These are phyloP conservation scores for Pseudocercospora ulei DNA, from an alignment of 2,329 filamentous ascomycete genomes.

Conservation along the genomic window DNA sequence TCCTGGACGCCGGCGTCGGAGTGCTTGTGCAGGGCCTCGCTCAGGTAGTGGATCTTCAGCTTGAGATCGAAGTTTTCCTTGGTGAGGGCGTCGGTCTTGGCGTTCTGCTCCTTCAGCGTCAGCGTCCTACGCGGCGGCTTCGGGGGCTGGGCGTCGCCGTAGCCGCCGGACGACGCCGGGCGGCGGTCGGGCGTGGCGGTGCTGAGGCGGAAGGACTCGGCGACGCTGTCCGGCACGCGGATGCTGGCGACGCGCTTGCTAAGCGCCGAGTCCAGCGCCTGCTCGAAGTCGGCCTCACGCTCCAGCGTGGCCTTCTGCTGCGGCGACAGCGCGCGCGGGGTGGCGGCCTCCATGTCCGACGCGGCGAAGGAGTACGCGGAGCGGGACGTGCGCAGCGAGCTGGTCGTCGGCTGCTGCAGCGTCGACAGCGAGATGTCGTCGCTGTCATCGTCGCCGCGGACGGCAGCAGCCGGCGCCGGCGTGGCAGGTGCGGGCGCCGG, in stretches of 20 bases:
- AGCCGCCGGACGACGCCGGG: conserved; percentile 16
- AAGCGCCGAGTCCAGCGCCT: conserved; percentile 12
- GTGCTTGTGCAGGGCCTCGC: conserved; percentile 81
- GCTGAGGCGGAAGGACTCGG: conserved; percentile 14
- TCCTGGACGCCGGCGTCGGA: conserved; percentile 96
- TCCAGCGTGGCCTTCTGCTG: conserved; percentile 13
- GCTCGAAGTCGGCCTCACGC: conserved; percentile 13
- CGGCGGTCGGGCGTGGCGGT: conserved; percentile 13
- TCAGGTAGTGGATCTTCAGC: conserved; percentile 93
- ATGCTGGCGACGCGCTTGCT: conserved; percentile 12
- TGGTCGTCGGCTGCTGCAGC: conserved; percentile 11
- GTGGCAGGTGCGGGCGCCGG: neutral
- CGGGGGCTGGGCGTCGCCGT: conserved; percentile 14
- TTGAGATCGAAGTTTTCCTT: conserved; percentile 99
- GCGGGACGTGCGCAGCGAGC: conserved; percentile 8
- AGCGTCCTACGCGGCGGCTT: conserved; percentile 39
- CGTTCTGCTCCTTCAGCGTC: conserved; percentile 94
- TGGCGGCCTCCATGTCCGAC: conserved; percentile 11
- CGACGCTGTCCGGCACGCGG: conserved; percentile 14
- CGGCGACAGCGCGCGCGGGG: conserved; percentile 12
- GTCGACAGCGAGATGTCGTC: conserved; percentile 2
- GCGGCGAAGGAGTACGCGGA: conserved; percentile 8
- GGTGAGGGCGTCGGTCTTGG: conserved; percentile 86
- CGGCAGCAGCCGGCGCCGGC: neutral
- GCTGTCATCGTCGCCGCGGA: neutral